phyloP scores from a whole-genome alignment of 345 rosid species.

The Cardiospermum halicacabum region DNA sequence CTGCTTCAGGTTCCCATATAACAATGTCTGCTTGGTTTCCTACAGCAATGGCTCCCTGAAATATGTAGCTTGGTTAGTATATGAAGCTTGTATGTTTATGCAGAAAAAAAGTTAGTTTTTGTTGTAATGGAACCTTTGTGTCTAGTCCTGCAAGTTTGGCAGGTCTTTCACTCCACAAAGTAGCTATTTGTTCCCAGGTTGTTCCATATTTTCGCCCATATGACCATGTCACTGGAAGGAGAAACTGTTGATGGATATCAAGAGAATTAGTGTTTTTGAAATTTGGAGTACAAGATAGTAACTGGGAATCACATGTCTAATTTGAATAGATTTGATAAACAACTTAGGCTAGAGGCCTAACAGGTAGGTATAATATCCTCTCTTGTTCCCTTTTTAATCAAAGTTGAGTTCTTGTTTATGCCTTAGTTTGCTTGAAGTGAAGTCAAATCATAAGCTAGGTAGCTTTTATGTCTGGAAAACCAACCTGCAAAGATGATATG shows the following conservation, averaged over 20 bases:
- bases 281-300: not conserved
- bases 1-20: slow-evolving; percentile 77
- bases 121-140: slow-evolving; percentile 44
- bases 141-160: slow-evolving; percentile 72
- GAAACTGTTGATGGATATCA: slow-evolving; percentile 61
- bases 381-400: no score
- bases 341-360: not conserved
- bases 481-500: slow-evolving; percentile 91
- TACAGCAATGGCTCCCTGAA: slow-evolving; percentile 66
- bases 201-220: slow-evolving; percentile 68
- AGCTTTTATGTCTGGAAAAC: slow-evolving; percentile 4
- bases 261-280: slow-evolving; percentile 22
- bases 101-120: not conserved
- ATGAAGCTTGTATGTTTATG: not conserved
- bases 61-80: slow-evolving; percentile 3
- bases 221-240: slow-evolving; percentile 94
- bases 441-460: not conserved
- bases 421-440: no score
- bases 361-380: not conserved
- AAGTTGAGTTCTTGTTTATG: no score
- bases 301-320: not conserved
- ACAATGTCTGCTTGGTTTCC: slow-evolving; percentile 83
- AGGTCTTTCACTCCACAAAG: slow-evolving; percentile 93
- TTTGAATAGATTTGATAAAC: not conserved
- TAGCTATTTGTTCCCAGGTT: slow-evolving; percentile 61